These are phyloP conservation scores for Komagataea norvegica DNA, from an alignment of 1,139 yeast species.

Conservation along the genomic window DNA sequence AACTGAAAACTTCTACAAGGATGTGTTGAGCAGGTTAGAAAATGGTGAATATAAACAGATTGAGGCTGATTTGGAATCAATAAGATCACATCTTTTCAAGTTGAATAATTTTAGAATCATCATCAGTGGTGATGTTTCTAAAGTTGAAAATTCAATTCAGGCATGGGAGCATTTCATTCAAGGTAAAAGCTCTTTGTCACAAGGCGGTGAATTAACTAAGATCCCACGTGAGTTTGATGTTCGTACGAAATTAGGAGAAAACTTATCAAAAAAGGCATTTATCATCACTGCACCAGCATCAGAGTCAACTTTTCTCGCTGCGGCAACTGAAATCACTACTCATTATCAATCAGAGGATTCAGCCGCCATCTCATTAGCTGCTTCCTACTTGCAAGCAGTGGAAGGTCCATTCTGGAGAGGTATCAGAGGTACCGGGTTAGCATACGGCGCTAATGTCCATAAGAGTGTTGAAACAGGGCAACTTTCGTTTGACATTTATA, in stretches of 20 bases:
- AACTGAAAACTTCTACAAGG: constrained; percentile 56
- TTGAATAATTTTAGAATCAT: constrained; percentile 62
- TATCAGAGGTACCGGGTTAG: constrained; percentile 91
- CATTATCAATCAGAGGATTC: constrained; percentile 64
- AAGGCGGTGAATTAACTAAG: constrained; percentile 16
- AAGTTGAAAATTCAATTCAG: constrained; percentile 49
- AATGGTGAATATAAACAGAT: constrained; percentile 47
- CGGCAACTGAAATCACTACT: constrained; percentile 59
- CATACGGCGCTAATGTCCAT: constrained; percentile 75
- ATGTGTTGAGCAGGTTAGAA: constrained; percentile 46
- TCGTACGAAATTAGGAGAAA: constrained; percentile 52
- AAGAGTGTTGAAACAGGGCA: constrained; percentile 64
- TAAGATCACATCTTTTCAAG: constrained; percentile 54
- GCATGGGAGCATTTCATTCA: constrained; percentile 52
- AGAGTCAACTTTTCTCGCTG: constrained; percentile 72
- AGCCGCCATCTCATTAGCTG: constrained; percentile 66
- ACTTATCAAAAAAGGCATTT: constrained; percentile 52
- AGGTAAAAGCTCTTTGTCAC: background rate
- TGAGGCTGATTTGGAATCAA: constrained; percentile 47
- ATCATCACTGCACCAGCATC: constrained; percentile 79
- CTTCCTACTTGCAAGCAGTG: constrained; percentile 75
- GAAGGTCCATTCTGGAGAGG: constrained; percentile 99
- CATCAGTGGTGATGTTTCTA: constrained; percentile 62
- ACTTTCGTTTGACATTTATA: constrained; percentile 60
- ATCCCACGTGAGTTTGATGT: constrained; percentile 54